A percentile compares a stretch with the other conserved stretches of the same genome.
Conservation (phyloP, 2,329 filamentous ascomycete species). For the Alternaria sp. region DNA sequence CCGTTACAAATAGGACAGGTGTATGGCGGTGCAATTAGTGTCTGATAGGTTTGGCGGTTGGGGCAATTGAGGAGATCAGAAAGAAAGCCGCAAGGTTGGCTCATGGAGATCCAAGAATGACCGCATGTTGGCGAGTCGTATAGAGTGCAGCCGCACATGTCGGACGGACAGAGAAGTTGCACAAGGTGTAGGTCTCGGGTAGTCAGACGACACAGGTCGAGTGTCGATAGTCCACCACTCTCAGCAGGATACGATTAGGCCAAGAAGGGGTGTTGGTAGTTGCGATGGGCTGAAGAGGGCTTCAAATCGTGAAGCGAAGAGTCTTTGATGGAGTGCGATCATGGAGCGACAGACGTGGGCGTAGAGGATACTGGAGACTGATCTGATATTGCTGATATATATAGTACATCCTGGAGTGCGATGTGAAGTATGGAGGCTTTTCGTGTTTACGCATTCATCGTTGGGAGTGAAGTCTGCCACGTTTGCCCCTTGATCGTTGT, state of each 20-base stretch:
- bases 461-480: constrained; percentile 14
- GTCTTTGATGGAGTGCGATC: not conserved
- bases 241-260: not conserved
- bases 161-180: not conserved
- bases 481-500: constrained; percentile 17
- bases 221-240: not conserved
- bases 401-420: constrained; percentile 18
- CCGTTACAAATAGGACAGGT: constrained; percentile 39
- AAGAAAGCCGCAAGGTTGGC: constrained; percentile 50
- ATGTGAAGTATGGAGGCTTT: constrained; percentile 14
- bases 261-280: not conserved
- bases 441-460: constrained; percentile 11
- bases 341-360: not conserved
- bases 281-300: not conserved
- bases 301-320: not conserved
- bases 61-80: constrained; percentile 52
- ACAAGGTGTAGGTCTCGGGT: not conserved
- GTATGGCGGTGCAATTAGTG: constrained; percentile 34
- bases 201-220: not conserved
- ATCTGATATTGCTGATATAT: constrained; percentile 23
- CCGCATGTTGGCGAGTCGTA: constrained; percentile 55
- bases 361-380: constrained; percentile 8
- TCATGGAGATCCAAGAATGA: constrained; percentile 58
- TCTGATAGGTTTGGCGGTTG: constrained; percentile 40
- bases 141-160: constrained; percentile 56